phyloP scores from a whole-genome alignment of 257 asterid species.

The Solanum acaule region DNA sequence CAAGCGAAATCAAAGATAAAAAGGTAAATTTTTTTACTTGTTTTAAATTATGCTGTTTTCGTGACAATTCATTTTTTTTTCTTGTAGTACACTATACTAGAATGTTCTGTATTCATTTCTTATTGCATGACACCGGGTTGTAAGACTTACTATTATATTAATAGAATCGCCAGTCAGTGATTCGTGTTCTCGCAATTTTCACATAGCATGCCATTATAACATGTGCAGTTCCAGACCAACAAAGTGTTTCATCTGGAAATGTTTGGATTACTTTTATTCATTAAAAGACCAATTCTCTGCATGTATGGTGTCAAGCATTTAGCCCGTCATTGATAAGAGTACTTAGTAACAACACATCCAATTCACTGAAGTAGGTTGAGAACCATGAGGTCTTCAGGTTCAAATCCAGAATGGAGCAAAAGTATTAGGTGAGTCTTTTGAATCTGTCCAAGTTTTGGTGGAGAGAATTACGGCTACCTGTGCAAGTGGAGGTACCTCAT shows the following conservation, averaged over 20 bases:
- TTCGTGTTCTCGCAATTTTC: neutral
- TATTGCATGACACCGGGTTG: neutral
- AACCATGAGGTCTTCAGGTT: neutral
- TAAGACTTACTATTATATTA: neutral
- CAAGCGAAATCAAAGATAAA: conserved; percentile 98
- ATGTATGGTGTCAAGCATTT: neutral
- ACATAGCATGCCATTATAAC: neutral
- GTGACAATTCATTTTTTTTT: neutral
- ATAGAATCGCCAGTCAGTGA: neutral
- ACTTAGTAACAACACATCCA: neutral
- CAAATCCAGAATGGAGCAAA: neutral
- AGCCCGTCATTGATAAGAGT: neutral
- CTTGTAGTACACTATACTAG: neutral
- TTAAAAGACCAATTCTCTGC: neutral
- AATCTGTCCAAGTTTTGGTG: neutral
- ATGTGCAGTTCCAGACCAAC: neutral
- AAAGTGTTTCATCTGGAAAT: neutral
- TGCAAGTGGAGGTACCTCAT: neutral
- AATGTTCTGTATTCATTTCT: neutral
- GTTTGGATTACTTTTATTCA: neutral
- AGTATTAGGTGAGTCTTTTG: neutral
- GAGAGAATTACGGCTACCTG: neutral
- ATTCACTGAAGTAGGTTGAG: neutral
- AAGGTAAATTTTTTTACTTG: conserved; percentile 46
- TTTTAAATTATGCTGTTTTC: neutral